Percentiles rank a stretch among this genome's conserved stretches.
These are phyloP conservation scores for Nicotiana knightiana DNA, from an alignment of 257 asterid species.

Conservation along the genomic window DNA sequence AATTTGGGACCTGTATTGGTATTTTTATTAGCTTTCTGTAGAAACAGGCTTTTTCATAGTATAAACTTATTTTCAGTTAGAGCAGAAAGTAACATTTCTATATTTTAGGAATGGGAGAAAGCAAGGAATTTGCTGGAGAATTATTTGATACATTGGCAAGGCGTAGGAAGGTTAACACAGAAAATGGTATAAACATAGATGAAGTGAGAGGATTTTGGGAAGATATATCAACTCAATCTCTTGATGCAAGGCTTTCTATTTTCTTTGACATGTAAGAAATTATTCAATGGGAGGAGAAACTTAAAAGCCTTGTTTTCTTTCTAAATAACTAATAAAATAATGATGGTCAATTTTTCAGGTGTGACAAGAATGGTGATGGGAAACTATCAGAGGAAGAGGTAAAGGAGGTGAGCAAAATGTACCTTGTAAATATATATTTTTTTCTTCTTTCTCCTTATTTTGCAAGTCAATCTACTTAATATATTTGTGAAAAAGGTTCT, in stretches of 20 bases:
- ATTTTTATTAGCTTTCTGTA: slow-evolving; percentile 6
- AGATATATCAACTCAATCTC: slow-evolving; percentile 63
- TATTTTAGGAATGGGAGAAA: slow-evolving; percentile 77
- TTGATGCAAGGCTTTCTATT: slow-evolving; percentile 74
- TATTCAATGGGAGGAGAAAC: not conserved
- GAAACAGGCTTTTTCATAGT: not conserved
- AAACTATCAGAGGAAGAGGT: slow-evolving; percentile 89
- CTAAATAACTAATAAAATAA: not conserved
- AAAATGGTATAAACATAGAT: slow-evolving; percentile 42
- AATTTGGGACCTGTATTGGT: slow-evolving; percentile 90
- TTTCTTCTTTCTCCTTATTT: not conserved
- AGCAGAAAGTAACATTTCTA: not conserved
- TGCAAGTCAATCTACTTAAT: not conserved
- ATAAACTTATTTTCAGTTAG: not conserved
- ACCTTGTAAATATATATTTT: not conserved
- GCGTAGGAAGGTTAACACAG: slow-evolving; percentile 43
- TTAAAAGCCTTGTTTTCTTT: not conserved
- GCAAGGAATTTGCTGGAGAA: slow-evolving; percentile 79
- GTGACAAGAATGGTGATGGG: slow-evolving; percentile 98
- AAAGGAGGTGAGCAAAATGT: slow-evolving; percentile 52
- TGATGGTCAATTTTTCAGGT: slow-evolving; percentile 40
- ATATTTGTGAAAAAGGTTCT: slow-evolving; percentile 54
- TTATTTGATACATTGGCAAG: slow-evolving; percentile 78
- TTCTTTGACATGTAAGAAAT: slow-evolving; percentile 84
- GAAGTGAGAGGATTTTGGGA: slow-evolving; percentile 66